Base-by-base conservation (phyloP, 2,329 filamentous ascomycete genomes). In the Stagonosporopsis vannaccii region DNA sequence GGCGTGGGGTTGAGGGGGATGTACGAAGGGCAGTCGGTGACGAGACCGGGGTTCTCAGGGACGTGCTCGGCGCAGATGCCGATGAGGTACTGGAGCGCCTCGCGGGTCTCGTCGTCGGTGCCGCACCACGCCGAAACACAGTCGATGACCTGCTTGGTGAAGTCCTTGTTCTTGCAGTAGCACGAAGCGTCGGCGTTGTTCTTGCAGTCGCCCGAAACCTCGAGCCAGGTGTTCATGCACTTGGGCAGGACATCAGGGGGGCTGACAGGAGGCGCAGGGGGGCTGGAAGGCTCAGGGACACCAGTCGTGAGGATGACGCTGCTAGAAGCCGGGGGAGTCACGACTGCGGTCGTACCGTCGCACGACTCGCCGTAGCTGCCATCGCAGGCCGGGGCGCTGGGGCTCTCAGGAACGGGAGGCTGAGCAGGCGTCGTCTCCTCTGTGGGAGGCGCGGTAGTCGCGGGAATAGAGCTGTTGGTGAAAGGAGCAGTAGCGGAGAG, bases 221-320 rank as follows among this genome's bases (percentile, higher is more conserved):
- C 61, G 37, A 96, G 79, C 91, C 92, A 97, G 70, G 92, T 96
- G 85, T 94, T 95, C 79, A 98, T 81, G 82, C 94, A 98, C 73
- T 87, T 87, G 61, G 94, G 93, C 45, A 97, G 88, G 43, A 93
- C 85, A 23, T 82, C 79, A 55, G 92, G 92, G 79, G 87, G 65
- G 49, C 65, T 65, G 28, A 66, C 58, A 32, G 68, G 63, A 30
- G 67, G 55, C 37, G 67, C 65, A 49, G 56, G 63, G 9, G 71
- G 62, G 42, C 54, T 65, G 15, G 64, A 63, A 52, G 67, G 63
- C 54, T 56, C 47, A 30, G 65, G 48, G 41, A 53, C 51, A 43
- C 60, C 62, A 22, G 62, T 61, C 42, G 56, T 56, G 19, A 61
- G 41, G 39, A 55, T 35, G 26, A 51, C 43, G 28, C 48, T 35